A percentile compares a stretch with the other conserved stretches of the same genome.
These are phyloP conservation scores for Lignosus rhinocerotis DNA, from an alignment of 1,284 basidiomycete species.

Conservation along the genomic window DNA sequence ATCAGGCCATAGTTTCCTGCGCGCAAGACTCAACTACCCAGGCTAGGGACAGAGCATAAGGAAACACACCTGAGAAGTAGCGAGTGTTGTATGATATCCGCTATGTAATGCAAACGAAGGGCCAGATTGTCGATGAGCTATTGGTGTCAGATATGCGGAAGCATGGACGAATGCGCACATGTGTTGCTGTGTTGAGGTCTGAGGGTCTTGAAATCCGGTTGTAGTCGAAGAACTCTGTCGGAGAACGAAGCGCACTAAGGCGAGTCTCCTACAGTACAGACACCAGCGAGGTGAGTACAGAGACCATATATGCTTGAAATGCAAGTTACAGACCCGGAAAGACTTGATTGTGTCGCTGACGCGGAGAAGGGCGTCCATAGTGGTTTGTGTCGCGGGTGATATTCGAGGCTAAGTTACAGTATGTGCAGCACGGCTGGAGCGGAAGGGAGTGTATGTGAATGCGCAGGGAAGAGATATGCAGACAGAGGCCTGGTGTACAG, in stretches of 20 bases:
- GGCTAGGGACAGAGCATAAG: neutral
- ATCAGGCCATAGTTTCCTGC: constrained; percentile 88
- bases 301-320: neutral
- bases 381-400: neutral
- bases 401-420: neutral
- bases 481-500: neutral
- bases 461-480: constrained; percentile 15
- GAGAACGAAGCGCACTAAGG: constrained; percentile 79
- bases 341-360: constrained; percentile 70
- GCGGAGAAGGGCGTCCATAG: constrained; percentile 64
- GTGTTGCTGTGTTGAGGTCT: constrained; percentile 69
- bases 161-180: constrained; percentile 44
- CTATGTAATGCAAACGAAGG: constrained; percentile 38
- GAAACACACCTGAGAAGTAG: constrained; percentile 75
- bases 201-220: constrained; percentile 84
- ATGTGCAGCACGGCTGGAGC: constrained; percentile 4
- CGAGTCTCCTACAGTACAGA: constrained; percentile 68
- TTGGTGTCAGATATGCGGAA: neutral
- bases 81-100: constrained; percentile 95
- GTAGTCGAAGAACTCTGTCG: constrained; percentile 86
- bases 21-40: neutral
- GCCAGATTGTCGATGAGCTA: constrained; percentile 3
- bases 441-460: constrained; percentile 6
- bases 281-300: constrained; percentile 1
- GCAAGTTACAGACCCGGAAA: constrained; percentile 57